phyloP scores from a whole-genome alignment of 768 basidiomycete species.

The Pleurotus platypus region DNA sequence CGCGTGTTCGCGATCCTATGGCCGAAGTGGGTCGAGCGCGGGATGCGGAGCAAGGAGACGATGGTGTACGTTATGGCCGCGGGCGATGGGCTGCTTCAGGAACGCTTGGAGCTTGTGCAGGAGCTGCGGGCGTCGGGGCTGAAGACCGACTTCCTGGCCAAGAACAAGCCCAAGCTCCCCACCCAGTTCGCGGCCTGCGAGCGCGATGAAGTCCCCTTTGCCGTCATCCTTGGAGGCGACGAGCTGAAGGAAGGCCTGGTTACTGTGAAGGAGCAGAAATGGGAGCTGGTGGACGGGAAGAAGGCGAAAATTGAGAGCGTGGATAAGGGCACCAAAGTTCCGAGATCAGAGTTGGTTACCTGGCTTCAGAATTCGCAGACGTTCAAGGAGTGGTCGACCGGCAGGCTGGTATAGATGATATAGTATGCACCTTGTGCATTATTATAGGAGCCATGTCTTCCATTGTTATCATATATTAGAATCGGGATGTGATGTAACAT shows the following conservation, averaged over 20 bases:
- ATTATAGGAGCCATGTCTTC: too few species aligned
- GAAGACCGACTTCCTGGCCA: conserved; percentile 93
- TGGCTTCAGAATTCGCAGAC: conserved; percentile 56
- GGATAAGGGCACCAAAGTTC: conserved; percentile 65
- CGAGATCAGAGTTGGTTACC: conserved; percentile 53
- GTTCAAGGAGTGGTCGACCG: conserved; percentile 40
- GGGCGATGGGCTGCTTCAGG: conserved; percentile 83
- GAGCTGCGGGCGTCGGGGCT: conserved; percentile 85
- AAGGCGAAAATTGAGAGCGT: conserved; percentile 62
- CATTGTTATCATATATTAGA: too few species aligned
- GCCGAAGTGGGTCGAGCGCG: conserved; percentile 79
- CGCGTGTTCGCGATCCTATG: conserved; percentile 88
- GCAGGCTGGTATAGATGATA: conserved; percentile 18
- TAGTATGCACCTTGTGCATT: too few species aligned
- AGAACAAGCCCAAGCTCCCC: conserved; percentile 84
- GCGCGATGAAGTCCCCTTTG: conserved; percentile 89
- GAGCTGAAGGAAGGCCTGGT: conserved; percentile 85
- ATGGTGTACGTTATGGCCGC: conserved; percentile 93
- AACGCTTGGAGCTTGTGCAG: conserved; percentile 79
- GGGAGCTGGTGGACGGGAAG: conserved; percentile 71
- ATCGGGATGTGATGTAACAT: too few species aligned
- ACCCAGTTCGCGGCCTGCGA: conserved; percentile 90
- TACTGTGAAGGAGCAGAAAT: conserved; percentile 87
- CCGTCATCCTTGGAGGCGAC: conserved; percentile 81
- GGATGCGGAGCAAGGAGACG: conserved; percentile 83